Base-by-base conservation (phyloP, 2,329 filamentous ascomycete species). In the Penicillium sp. region DNA sequence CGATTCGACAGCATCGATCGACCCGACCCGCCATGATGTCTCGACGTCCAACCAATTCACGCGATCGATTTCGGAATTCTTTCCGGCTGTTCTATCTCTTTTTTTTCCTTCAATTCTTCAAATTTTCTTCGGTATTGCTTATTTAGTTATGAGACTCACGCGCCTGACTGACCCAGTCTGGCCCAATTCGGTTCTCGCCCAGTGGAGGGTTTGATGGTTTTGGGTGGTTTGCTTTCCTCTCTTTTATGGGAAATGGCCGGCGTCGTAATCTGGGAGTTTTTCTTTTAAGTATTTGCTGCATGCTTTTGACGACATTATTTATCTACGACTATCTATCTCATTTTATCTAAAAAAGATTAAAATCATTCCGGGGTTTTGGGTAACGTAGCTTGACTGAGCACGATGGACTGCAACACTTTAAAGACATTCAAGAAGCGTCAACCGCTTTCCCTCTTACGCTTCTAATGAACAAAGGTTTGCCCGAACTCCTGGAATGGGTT, bases 121-220 rank as follows among this genome's bases (percentile, higher is more conserved):
- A 60, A 46, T 45, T 50, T 55, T 40, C 38, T 53, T 62, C 48
- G 56, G 50, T 57, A 53, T 51, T 45, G 32, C 39, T 45, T 63
- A 61, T 65, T 59, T 60, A 60, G 56, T 64, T 53, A 44, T 44
- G 53, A 43, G 35, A 53, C 55, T 59, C 53, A 52, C 58, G 46
- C 61, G 52, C 57, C 53, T 59, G 47, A 65, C 61, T 64, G 55
- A 61, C 52, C 51, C 61, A 60, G 59, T 61, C 59, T 48, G 58
- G 58, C 58, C 53, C 59, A 53, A 48, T 54, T 55, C 52, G 55
- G 51, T 58, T 56, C 56, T 57, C 55, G 38, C 54, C 57, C 53
- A 46, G 51, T 46, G 57, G 55, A 46, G 55, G 61, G 53, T 54
- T 50, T 47, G 39, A 46, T 53, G 52, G 55, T 43, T 46, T 55